A percentile compares a stretch with the other conserved stretches of the same genome.
Conservation (phyloP, 352 stramenopile species). For the Phytophthora aleatoria region DNA sequence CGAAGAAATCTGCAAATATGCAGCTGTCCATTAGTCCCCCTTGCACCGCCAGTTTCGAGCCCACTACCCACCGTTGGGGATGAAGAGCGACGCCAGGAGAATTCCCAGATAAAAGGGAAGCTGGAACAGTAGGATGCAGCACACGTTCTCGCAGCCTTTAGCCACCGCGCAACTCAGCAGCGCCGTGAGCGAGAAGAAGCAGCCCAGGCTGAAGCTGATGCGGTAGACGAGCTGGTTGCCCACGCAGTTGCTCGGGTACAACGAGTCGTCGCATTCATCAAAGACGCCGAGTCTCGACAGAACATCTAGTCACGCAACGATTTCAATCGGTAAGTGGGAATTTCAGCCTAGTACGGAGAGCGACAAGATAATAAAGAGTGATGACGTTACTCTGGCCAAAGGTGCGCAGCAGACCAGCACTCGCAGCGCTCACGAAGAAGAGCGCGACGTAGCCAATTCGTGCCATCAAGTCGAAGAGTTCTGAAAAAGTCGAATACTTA, state of each 20-base stretch:
- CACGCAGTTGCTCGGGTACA: slow-evolving; percentile 50
- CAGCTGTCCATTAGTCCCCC: neutral
- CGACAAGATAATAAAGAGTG: neutral
- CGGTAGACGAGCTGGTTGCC: slow-evolving; percentile 82
- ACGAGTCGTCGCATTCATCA: slow-evolving; percentile 44
- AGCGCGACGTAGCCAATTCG: slow-evolving; percentile 62
- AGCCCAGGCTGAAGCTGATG: slow-evolving; percentile 73
- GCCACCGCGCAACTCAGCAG: slow-evolving; percentile 56
- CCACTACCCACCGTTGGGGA: slow-evolving; percentile 53
- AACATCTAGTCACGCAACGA: slow-evolving; percentile 24
- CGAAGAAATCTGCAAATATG: slow-evolving; percentile 55
- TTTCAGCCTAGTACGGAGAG: neutral
- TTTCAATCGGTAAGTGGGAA: neutral
- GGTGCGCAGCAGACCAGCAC: slow-evolving; percentile 56
- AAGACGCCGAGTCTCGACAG: slow-evolving; percentile 51
- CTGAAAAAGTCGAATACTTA: neutral
- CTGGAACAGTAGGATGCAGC: slow-evolving; percentile 70
- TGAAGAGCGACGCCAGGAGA: slow-evolving; percentile 62
- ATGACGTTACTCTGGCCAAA: slow-evolving; percentile 58
- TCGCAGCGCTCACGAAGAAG: slow-evolving; percentile 68
- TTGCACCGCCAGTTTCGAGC: neutral
- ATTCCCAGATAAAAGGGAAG: slow-evolving; percentile 61
- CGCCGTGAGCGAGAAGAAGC: slow-evolving; percentile 65
- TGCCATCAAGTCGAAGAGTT: slow-evolving; percentile 15
- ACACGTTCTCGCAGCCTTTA: slow-evolving; percentile 60